Evolutionary conservation across 2,329 filamentous ascomycete species (phyloP).

Genomic region (Monilinia laxa): DNA sequence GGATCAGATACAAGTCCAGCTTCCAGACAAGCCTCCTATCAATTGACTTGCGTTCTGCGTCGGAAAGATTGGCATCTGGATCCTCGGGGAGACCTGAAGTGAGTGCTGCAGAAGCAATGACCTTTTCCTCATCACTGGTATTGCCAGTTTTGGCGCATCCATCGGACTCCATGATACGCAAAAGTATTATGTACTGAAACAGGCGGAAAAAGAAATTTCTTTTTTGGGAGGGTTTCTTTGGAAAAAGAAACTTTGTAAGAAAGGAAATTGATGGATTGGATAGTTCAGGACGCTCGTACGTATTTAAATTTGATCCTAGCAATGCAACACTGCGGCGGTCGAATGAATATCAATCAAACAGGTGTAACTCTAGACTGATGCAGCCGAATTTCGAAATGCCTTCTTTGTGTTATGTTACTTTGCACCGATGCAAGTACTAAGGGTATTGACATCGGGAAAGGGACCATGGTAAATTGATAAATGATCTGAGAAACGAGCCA

Average conservation of each 20-base stretch:
- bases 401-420: constrained; percentile 20
- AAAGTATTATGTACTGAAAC: constrained; percentile 1
- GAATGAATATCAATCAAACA: background rate
- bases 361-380: constrained; percentile 6
- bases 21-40: constrained; percentile 62
- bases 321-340: constrained; percentile 2
- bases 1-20: constrained; percentile 60
- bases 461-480: constrained; percentile 1
- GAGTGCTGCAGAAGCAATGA: background rate
- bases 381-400: constrained; percentile 2
- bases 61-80: constrained; percentile 63
- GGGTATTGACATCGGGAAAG: background rate
- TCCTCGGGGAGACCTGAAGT: constrained; percentile 42
- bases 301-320: constrained; percentile 1
- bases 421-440: constrained; percentile 17
- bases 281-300: background rate
- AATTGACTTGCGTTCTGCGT: constrained; percentile 59
- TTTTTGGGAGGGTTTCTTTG: too few relatives aligned
- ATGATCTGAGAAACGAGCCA: background rate
- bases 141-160: constrained; percentile 7
- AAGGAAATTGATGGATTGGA: background rate
- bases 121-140: constrained; percentile 23
- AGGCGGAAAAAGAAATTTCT: background rate
- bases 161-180: constrained; percentile 15
- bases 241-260: background rate